Percentiles rank a stretch among this genome's conserved stretches.
Evolutionary conservation across 108 stramenopile genomes (phyloP).

Genomic region (Cyclotella sp.): DNA sequence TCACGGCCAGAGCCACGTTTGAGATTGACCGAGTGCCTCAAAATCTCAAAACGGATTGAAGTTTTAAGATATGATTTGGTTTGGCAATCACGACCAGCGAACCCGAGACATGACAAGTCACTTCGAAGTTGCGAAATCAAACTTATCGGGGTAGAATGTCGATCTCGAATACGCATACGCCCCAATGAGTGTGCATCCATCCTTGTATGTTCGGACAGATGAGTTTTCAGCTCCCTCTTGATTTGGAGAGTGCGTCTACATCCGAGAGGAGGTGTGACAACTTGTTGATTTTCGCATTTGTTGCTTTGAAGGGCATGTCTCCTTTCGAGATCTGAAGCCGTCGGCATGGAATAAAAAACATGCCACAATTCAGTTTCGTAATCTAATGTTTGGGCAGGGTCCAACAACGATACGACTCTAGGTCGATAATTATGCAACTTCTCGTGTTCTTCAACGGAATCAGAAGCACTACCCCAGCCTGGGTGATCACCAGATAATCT

Average conservation of each 20-base stretch:
- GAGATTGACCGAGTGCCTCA: conserved; percentile 50
- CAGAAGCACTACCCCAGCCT: neutral
- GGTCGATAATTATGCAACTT: conserved; percentile 16
- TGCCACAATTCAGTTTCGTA: conserved; percentile 80
- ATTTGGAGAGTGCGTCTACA: conserved; percentile 56
- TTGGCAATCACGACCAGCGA: neutral
- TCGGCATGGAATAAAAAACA: conserved; percentile 68
- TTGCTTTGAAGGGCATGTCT: conserved; percentile 17
- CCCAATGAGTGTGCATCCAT: conserved; percentile 63
- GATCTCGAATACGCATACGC: conserved; percentile 66
- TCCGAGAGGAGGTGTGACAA: conserved; percentile 5
- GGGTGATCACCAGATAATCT: neutral
- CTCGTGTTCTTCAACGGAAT: neutral
- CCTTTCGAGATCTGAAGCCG: conserved; percentile 54
- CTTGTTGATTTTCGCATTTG: neutral
- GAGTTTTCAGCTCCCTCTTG: conserved; percentile 46
- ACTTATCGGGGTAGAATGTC: conserved; percentile 59
- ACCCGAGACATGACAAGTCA: neutral
- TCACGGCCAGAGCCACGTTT: conserved; percentile 59
- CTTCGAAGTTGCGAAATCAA: neutral
- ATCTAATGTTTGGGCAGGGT: conserved; percentile 56
- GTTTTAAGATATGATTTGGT: conserved; percentile 16
- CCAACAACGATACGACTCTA: conserved; percentile 48
- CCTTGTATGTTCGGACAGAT: conserved; percentile 37
- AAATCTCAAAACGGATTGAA: conserved; percentile 72